Percentiles rank a stretch among this genome's conserved stretches.
These are phyloP conservation scores for Ophiostoma sp. DNA, from an alignment of 2,329 filamentous ascomycete genomes.

Conservation along the genomic window DNA sequence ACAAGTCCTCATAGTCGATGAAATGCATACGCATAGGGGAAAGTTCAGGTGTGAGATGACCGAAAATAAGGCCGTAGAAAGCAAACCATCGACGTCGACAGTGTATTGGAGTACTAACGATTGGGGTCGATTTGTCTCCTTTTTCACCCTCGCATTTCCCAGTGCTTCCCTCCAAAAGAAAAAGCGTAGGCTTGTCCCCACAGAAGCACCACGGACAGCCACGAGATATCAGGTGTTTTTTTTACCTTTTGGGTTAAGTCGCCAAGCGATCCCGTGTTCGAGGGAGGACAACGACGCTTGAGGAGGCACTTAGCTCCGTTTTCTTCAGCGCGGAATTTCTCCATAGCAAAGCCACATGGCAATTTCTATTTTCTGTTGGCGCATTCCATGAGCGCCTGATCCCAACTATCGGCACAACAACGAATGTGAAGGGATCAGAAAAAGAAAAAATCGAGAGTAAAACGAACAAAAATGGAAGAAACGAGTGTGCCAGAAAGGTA, in stretches of 20 bases:
- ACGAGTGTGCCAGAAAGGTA: neutral
- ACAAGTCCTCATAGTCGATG: neutral
- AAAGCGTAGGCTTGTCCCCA: neutral
- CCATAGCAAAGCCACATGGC: constrained; percentile 17
- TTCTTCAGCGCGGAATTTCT: constrained; percentile 13
- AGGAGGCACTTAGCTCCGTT: neutral
- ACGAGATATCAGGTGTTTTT: constrained; percentile 18
- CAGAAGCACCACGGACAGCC: neutral
- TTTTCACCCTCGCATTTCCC: neutral
- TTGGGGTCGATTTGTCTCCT: neutral
- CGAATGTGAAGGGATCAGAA: neutral
- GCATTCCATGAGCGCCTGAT: neutral
- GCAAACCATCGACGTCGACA: neutral
- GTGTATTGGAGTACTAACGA: neutral
- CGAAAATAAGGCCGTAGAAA: neutral
- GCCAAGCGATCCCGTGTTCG: constrained; percentile 1
- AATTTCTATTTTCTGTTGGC: neutral
- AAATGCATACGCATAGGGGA: neutral
- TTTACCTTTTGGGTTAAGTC: neutral
- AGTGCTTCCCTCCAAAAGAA: neutral
- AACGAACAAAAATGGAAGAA: neutral
- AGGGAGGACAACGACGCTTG: neutral
- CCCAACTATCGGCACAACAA: neutral
- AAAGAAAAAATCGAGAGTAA: neutral
- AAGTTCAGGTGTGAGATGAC: neutral